phyloP scores from a whole-genome alignment of 2,329 filamentous ascomycete species.

The Pseudogymnoascus sp. region DNA sequence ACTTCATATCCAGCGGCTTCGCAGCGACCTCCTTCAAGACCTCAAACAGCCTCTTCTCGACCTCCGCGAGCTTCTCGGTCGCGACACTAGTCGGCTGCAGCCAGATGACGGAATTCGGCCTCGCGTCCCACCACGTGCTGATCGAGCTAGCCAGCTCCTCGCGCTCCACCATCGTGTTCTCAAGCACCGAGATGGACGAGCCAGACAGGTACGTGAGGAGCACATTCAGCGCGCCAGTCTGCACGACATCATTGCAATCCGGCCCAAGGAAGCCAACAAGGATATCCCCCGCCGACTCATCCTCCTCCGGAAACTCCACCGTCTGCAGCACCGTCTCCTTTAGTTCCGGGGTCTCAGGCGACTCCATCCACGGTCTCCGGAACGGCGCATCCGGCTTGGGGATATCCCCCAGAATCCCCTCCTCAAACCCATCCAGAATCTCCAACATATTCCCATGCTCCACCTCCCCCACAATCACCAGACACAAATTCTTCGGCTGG shows the following conservation, averaged over 20 bases:
- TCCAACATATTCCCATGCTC: conserved; percentile 72
- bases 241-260: conserved; percentile 61
- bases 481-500: conserved; percentile 87
- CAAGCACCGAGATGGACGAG: conserved; percentile 84
- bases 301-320: conserved; percentile 91
- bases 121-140: conserved; percentile 68
- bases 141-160: conserved; percentile 87
- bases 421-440: conserved; percentile 82
- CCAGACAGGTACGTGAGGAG: conserved; percentile 82
- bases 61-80: conserved; percentile 73
- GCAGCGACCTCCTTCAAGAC: conserved; percentile 73
- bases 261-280: conserved; percentile 83
- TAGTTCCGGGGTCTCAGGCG: conserved; percentile 66
- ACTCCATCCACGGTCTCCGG: conserved; percentile 75
- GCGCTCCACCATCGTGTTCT: conserved; percentile 86
- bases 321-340: conserved; percentile 66
- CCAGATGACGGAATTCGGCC: conserved; percentile 77
- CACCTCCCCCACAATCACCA: conserved; percentile 87
- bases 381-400: conserved; percentile 70
- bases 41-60: conserved; percentile 78
- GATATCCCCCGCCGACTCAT: conserved; percentile 87
- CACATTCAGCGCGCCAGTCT: conserved; percentile 67
- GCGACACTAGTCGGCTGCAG: conserved; percentile 81
- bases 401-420: conserved; percentile 74
- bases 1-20: conserved; percentile 80